phyloP scores from a whole-genome alignment of 306 rosid species.

The Gleditsia sinensis region DNA sequence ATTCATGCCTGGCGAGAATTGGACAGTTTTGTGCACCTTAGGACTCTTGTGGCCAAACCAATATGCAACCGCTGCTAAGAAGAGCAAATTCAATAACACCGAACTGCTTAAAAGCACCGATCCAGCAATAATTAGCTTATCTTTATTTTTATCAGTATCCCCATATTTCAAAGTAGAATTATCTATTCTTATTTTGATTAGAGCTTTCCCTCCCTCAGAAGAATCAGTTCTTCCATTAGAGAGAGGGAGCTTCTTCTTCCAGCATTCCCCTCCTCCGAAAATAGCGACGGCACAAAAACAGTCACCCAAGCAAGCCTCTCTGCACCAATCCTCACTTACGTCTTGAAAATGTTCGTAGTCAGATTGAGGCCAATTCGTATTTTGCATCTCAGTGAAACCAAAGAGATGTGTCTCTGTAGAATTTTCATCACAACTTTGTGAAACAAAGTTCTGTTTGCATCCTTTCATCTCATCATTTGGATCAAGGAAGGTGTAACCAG shows the following conservation, averaged over 20 bases:
- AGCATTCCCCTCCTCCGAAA: neutral
- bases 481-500: constrained; percentile 35
- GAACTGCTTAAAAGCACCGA: constrained; percentile 24
- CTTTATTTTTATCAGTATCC: neutral
- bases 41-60: neutral
- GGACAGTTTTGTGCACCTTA: neutral
- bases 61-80: neutral
- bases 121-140: constrained; percentile 9
- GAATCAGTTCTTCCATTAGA: neutral
- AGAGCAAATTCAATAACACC: constrained; percentile 11
- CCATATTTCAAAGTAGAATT: neutral
- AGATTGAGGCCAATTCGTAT: neutral
- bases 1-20: neutral
- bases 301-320: constrained; percentile 28
- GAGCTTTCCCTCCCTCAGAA: neutral
- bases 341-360: neutral
- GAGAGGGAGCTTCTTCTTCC: neutral
- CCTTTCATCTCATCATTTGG: constrained; percentile 42
- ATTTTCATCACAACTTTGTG: constrained; percentile 42
- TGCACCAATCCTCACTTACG: constrained; percentile 37
- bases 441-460: constrained; percentile 36
- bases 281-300: constrained; percentile 7
- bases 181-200: constrained; percentile 24
- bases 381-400: neutral
- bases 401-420: constrained; percentile 16